A percentile compares a stretch with the other conserved stretches of the same genome.
phyloP scores from a whole-genome alignment of 2,329 filamentous ascomycete species.

The Fusarium illudens region DNA sequence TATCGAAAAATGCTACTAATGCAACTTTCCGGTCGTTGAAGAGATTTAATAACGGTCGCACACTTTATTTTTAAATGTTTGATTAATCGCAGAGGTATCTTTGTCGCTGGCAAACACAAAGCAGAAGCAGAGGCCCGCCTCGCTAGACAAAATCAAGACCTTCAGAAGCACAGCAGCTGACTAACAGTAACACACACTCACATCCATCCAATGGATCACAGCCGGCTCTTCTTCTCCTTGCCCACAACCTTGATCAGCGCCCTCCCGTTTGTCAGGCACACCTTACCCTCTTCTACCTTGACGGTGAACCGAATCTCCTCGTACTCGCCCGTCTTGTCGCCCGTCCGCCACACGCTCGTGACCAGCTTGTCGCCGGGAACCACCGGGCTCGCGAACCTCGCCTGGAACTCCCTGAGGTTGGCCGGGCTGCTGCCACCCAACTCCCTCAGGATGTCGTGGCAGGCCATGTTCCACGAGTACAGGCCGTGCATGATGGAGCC shows the following conservation, averaged over 20 bases:
- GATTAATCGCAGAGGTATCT: not conserved
- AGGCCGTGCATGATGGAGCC: constrained; percentile 90
- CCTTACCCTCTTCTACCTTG: constrained; percentile 80
- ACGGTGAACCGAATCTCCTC: constrained; percentile 87
- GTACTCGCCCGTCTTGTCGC: constrained; percentile 69
- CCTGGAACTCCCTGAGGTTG: constrained; percentile 89
- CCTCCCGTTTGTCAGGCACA: constrained; percentile 86
- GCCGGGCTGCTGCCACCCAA: constrained; percentile 80
- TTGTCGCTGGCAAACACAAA: not conserved
- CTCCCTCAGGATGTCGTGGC: constrained; percentile 75
- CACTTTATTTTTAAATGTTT: not conserved
- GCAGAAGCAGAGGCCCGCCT: not conserved
- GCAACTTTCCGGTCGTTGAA: not conserved
- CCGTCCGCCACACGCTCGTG: constrained; percentile 82
- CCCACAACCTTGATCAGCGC: constrained; percentile 64
- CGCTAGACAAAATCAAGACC: not conserved
- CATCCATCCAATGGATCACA: not conserved
- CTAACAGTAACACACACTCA: not conserved
- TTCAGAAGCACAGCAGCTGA: not conserved
- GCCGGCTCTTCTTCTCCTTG: not conserved
- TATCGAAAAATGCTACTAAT: not conserved
- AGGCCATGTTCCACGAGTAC: constrained; percentile 84
- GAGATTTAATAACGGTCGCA: not conserved
- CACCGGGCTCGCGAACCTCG: constrained; percentile 85
- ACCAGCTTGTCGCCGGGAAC: constrained; percentile 83